Evolutionary conservation across 768 basidiomycete genomes (phyloP).

Genomic region (Kwoniella sp.): DNA sequence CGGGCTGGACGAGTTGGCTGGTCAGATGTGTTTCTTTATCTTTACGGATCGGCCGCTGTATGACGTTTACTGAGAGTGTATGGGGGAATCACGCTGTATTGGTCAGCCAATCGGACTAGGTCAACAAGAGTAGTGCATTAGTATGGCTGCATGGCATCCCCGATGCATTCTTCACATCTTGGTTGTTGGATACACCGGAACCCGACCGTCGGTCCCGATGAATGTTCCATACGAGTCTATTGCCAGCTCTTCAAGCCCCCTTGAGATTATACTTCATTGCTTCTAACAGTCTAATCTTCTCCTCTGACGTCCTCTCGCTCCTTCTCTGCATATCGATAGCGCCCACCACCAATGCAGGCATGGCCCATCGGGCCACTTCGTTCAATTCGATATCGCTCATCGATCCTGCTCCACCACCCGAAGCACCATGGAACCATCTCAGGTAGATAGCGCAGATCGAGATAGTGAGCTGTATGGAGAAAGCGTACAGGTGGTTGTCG

Average conservation of each 20-base stretch:
- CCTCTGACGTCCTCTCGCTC: slow-evolving; percentile 29
- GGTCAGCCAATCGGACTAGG: too few relatives aligned
- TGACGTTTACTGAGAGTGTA: slow-evolving; percentile 2
- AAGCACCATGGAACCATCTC: slow-evolving; percentile 7
- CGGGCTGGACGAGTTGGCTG: slow-evolving; percentile 4
- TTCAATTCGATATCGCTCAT: slow-evolving; percentile 11
- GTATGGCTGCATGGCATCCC: too few relatives aligned
- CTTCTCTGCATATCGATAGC: slow-evolving; percentile 35
- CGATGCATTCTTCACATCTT: not conserved
- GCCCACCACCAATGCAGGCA: slow-evolving; percentile 32
- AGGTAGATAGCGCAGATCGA: slow-evolving; percentile 18
- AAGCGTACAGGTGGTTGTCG: slow-evolving; percentile 26
- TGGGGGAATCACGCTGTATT: slow-evolving; percentile 6
- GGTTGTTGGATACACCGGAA: too few relatives aligned
- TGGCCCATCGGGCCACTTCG: slow-evolving; percentile 30
- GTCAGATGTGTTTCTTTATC: not conserved
- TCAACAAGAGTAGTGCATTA: too few relatives aligned
- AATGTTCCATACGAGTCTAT: not conserved
- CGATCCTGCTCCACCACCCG: not conserved
- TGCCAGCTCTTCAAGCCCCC: slow-evolving; percentile 23
- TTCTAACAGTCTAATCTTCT: slow-evolving; percentile 27
- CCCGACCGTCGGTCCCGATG: not conserved
- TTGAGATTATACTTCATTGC: slow-evolving; percentile 37
- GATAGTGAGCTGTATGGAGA: slow-evolving; percentile 29
- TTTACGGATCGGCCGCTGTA: not conserved